Evolutionary conservation across 176 grass and related monocot species (phyloP).

Genomic region (Dactylis glomerata): DNA sequence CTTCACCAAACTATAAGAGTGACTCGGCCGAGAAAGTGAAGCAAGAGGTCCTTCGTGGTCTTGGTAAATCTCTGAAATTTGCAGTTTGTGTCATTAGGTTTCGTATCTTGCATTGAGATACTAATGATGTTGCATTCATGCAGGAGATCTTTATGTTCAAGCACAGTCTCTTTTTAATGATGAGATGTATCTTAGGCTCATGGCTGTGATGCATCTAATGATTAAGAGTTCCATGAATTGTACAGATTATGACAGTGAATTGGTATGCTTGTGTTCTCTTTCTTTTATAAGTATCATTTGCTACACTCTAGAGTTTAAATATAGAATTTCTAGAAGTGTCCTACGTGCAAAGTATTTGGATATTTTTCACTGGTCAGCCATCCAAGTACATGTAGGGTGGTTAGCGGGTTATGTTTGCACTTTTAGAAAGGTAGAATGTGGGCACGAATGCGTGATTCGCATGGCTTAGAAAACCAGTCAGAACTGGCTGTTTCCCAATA

Average conservation of each 20-base stretch:
- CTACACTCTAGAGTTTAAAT: neutral
- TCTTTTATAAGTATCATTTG: slow-evolving; percentile 28
- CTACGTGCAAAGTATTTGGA: slow-evolving; percentile 2
- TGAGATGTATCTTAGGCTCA: slow-evolving; percentile 93
- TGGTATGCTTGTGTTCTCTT: slow-evolving; percentile 43
- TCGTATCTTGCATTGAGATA: slow-evolving; percentile 20
- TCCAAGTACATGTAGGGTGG: neutral
- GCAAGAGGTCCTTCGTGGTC: slow-evolving; percentile 92
- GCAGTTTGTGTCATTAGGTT: slow-evolving; percentile 2
- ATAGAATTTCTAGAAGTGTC: slow-evolving; percentile 11
- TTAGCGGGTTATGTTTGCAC: neutral
- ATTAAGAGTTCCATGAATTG: slow-evolving; percentile 73
- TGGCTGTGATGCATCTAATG: slow-evolving; percentile 72
- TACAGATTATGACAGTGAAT: slow-evolving; percentile 76
- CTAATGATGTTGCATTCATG: slow-evolving; percentile 36
- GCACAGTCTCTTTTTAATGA: slow-evolving; percentile 71
- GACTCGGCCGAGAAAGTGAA: slow-evolving; percentile 85
- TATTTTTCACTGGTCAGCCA: neutral
- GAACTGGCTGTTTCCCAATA: neutral
- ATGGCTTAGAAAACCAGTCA: neutral
- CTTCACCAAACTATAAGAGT: slow-evolving; percentile 82
- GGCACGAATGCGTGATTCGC: neutral
- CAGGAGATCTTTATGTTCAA: slow-evolving; percentile 94
- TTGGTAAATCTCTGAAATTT: slow-evolving; percentile 65
- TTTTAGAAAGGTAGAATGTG: neutral